Percentiles rank a stretch among this genome's conserved stretches.
Conservation (phyloP, 2,329 filamentous ascomycete genomes). For the Arthrobotrys megalospora region DNA sequence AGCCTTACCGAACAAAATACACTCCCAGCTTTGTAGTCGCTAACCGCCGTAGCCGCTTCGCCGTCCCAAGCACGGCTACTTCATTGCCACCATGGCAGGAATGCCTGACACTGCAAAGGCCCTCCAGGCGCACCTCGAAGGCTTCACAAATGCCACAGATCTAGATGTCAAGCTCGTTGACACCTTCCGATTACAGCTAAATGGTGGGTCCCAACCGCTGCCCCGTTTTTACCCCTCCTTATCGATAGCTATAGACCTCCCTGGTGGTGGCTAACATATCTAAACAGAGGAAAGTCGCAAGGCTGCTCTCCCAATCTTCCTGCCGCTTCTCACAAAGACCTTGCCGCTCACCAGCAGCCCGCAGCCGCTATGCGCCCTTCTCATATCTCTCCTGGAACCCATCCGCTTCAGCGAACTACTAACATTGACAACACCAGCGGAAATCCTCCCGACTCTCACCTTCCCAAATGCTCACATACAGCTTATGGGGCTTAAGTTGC, state of each 20-base stretch:
- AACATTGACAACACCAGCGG: conserved; percentile 55
- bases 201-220: conserved; percentile 41
- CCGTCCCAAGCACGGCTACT: conserved; percentile 13
- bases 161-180: conserved; percentile 59
- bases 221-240: conserved; percentile 54
- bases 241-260: conserved; percentile 43
- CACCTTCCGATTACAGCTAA: conserved; percentile 60
- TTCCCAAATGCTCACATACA: conserved; percentile 60
- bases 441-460: conserved; percentile 57
- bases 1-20: background rate
- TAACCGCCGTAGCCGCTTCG: conserved; percentile 44
- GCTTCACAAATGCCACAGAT: conserved; percentile 57
- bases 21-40: conserved; percentile 11
- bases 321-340: conserved; percentile 59
- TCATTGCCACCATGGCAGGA: conserved; percentile 59
- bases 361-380: conserved; percentile 58
- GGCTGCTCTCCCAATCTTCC: conserved; percentile 54
- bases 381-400: conserved; percentile 50
- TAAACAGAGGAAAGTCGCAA: conserved; percentile 57
- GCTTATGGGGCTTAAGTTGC: conserved; percentile 53
- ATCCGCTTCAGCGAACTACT: conserved; percentile 56
- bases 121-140: conserved; percentile 57
- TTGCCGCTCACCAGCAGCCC: conserved; percentile 52
- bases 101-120: conserved; percentile 60
- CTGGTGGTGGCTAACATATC: conserved; percentile 19